Evolutionary conservation across 148 eudicot genomes (phyloP).

Genomic region (Camellia lanceoleosa): DNA sequence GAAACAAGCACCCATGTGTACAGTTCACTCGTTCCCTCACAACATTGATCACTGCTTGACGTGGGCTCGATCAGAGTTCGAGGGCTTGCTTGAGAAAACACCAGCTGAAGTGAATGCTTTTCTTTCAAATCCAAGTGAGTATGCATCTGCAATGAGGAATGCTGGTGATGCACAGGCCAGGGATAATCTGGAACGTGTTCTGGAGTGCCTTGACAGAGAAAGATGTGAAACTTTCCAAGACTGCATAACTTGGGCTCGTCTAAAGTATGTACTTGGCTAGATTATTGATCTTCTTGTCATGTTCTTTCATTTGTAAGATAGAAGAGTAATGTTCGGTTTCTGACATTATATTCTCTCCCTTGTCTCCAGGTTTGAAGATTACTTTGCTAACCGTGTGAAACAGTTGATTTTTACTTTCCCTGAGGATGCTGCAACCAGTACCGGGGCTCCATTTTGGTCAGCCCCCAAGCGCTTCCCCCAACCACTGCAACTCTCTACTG

Average conservation of each 20-base stretch:
- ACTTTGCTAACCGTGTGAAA: slow-evolving; percentile 74
- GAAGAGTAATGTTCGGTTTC: not conserved
- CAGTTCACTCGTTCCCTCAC: slow-evolving; percentile 91
- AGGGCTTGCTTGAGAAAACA: slow-evolving; percentile 86
- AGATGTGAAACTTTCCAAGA: slow-evolving; percentile 83
- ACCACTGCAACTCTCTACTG: slow-evolving; percentile 59
- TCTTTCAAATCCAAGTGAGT: slow-evolving; percentile 69
- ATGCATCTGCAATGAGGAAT: slow-evolving; percentile 62
- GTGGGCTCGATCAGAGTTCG: slow-evolving; percentile 93
- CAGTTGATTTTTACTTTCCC: slow-evolving; percentile 87
- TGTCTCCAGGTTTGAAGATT: slow-evolving; percentile 79
- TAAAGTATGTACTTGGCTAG: slow-evolving; percentile 42
- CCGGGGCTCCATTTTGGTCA: slow-evolving; percentile 93
- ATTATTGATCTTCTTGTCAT: not conserved
- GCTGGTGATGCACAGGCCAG: slow-evolving; percentile 96
- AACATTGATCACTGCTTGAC: slow-evolving; percentile 93
- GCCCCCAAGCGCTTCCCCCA: slow-evolving; percentile 91
- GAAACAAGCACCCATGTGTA: slow-evolving; percentile 97
- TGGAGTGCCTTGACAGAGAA: slow-evolving; percentile 75
- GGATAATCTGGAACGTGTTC: slow-evolving; percentile 71
- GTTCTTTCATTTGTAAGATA: not conserved
- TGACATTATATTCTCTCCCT: not conserved
- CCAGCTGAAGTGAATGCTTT: slow-evolving; percentile 89
- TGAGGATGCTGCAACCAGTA: slow-evolving; percentile 86
- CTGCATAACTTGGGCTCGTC: slow-evolving; percentile 80